These are phyloP conservation scores for Calonectria pseudoreteaudii DNA, from an alignment of 2,329 filamentous ascomycete species.

Conservation along the genomic window DNA sequence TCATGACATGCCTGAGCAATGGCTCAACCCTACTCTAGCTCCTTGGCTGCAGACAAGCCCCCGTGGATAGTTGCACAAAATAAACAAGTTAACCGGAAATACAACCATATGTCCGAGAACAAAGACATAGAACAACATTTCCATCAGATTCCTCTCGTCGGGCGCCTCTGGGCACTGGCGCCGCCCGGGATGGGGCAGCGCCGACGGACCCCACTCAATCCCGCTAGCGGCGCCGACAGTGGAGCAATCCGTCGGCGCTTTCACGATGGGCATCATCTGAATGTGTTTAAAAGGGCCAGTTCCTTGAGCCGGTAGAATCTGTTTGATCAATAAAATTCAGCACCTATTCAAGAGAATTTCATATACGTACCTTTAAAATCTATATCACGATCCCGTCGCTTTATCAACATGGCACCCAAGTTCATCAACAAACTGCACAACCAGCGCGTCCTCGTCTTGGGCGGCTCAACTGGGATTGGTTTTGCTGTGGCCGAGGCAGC, in stretches of 20 bases:
- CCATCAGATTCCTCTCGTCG: not conserved
- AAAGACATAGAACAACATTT: not conserved
- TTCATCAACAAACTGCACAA: slow-evolving; percentile 50
- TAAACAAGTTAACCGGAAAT: not conserved
- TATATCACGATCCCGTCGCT: not conserved
- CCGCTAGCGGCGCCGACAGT: slow-evolving; percentile 2
- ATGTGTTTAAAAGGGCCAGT: not conserved
- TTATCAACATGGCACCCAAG: slow-evolving; percentile 35
- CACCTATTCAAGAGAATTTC: not conserved
- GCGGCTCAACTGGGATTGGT: slow-evolving; percentile 73
- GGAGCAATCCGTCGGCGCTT: not conserved
- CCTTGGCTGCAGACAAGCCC: not conserved
- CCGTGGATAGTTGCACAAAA: no score
- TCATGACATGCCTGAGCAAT: not conserved
- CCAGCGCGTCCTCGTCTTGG: slow-evolving; percentile 67
- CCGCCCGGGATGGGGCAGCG: not conserved
- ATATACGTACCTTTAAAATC: not conserved
- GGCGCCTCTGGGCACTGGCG: not conserved
- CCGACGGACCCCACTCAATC: slow-evolving; percentile 2
- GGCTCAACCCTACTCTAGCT: not conserved
- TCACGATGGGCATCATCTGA: not conserved
- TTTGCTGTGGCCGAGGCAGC: slow-evolving; percentile 69
- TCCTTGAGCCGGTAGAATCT: not conserved
- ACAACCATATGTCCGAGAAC: not conserved
- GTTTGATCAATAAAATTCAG: not conserved